Conservation (phyloP, 352 stramenopile genomes). For the Pythium chondricola region DNA sequence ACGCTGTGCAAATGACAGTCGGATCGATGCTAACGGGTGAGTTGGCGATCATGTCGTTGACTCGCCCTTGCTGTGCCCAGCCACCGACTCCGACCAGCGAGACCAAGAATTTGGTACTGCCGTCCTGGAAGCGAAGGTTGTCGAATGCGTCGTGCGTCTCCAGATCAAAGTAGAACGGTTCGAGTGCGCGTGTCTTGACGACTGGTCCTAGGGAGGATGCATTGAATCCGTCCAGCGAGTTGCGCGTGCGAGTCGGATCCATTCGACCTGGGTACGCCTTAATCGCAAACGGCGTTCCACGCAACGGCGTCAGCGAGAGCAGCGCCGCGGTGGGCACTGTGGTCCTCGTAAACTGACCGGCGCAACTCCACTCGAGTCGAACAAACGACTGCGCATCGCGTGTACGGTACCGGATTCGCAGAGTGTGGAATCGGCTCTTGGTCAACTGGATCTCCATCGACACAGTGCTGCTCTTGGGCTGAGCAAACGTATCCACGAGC, state of each 20-base stretch:
- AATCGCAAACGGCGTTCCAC: conserved; percentile 55
- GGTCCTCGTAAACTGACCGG: conserved; percentile 19
- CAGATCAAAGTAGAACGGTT: conserved; percentile 63
- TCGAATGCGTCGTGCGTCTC: conserved; percentile 67
- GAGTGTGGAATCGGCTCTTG: conserved; percentile 51
- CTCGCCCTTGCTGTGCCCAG: conserved; percentile 84
- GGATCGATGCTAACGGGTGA: conserved; percentile 39
- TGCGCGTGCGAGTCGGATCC: conserved; percentile 40
- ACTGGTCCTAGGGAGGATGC: conserved; percentile 22
- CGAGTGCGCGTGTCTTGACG: conserved; percentile 32
- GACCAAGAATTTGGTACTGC: conserved; percentile 75
- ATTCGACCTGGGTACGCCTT: conserved; percentile 72
- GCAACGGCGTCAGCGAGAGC: conserved; percentile 33
- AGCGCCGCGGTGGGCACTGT: conserved; percentile 22
- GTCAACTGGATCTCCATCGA: conserved; percentile 18
- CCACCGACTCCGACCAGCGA: conserved; percentile 69
- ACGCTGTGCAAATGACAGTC: conserved; percentile 45
- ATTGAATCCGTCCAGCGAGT: conserved; percentile 56
- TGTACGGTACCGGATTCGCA: conserved; percentile 85
- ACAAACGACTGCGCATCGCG: conserved; percentile 78
- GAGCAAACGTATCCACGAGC: conserved; percentile 51
- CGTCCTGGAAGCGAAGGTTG: conserved; percentile 87
- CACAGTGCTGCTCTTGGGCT: conserved; percentile 1
- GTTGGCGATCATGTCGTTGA: conserved; percentile 63
- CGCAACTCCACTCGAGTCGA: conserved; percentile 71